Evolutionary conservation across 2,329 filamentous ascomycete species (phyloP).

Genomic region (Aureobasidium sp.): DNA sequence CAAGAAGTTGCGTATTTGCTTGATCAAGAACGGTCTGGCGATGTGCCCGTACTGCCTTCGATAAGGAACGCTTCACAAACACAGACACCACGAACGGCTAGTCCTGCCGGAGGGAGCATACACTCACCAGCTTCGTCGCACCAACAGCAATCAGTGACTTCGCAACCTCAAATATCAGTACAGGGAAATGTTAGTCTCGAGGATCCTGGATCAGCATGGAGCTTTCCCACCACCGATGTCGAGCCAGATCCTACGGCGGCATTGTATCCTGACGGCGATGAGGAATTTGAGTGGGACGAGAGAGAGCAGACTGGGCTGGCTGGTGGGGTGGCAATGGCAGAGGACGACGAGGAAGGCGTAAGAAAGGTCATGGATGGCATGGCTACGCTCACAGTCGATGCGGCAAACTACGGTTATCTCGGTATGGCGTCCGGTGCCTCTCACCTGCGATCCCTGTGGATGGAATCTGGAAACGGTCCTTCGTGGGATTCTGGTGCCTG

Average conservation of each 20-base stretch:
- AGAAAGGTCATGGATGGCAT: slow-evolving; percentile 21
- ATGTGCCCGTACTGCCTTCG: slow-evolving; percentile 3
- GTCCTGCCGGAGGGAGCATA: background rate
- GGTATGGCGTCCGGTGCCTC: slow-evolving; percentile 21
- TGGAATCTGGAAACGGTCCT: slow-evolving; percentile 4
- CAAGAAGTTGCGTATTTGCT: slow-evolving; percentile 8
- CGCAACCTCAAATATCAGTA: background rate
- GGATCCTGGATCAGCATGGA: background rate
- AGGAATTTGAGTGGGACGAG: slow-evolving; percentile 12
- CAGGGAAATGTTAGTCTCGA: background rate
- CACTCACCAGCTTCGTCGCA: background rate
- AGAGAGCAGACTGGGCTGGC: slow-evolving; percentile 7
- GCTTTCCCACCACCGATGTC: background rate
- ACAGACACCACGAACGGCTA: background rate
- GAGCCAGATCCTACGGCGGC: background rate
- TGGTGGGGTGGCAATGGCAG: background rate
- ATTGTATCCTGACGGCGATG: background rate
- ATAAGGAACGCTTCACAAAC: background rate
- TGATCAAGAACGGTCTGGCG: slow-evolving; percentile 6
- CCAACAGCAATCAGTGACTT: background rate
- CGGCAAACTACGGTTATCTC: slow-evolving; percentile 35
- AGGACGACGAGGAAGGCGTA: slow-evolving; percentile 5
- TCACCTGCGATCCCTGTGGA: slow-evolving; percentile 7
- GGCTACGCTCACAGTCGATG: slow-evolving; percentile 25
- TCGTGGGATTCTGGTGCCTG: slow-evolving; percentile 2